Base-by-base conservation (phyloP, 1,284 basidiomycete genomes). In the Golubevia pallescens region DNA sequence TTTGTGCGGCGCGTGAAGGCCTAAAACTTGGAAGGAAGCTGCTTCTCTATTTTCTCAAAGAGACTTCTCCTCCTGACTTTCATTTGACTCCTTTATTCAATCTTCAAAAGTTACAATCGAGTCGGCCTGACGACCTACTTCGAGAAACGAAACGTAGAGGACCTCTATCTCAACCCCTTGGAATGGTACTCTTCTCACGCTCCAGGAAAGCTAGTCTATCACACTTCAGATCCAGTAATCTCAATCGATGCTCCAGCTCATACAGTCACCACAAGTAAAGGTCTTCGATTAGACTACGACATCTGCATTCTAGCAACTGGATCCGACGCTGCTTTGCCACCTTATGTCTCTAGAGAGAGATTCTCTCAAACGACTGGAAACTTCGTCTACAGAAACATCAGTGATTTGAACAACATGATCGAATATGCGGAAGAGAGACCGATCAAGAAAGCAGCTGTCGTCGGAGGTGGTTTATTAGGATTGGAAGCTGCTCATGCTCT, bases 401-500 rank as follows among this genome's bases (percentile, higher is more conserved):
- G 76, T 38, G 78, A 81, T 55, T 63, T 81, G 3, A 72, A 81
- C 55, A 67, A 67, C 21, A 81, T 78, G 53, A 75, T 81, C 23
- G 70, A 60, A 21, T 77, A 75, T 19, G 70, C 16, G 68, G 70
- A 34, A 69, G 67, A 54, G 69, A 68, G 20, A 24, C 73, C 24
- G 69, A 70, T 90, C 24, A 88, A 86, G 38, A 74, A 87, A 66
- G 90, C 89, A 0, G 87, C 89, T 2, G 89, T 92, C 2, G 88
- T 93, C 16, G 92, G 92, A n/a, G 91, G 91, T 19, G 91, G 91
- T 38, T 85, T 93, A 1, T 88, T 92, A 14, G 92, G 91, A 14
- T 87, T 93, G 24, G 92, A 92, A 86, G 91, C 91, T 0, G 91
- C 91, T 13, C 92, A 92, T 75, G 92, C 91, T 0, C 88, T 90